These are phyloP conservation scores for Coemansia sp. DNA, from an alignment of 371 early-diverging fungal species.

Conservation along the genomic window DNA sequence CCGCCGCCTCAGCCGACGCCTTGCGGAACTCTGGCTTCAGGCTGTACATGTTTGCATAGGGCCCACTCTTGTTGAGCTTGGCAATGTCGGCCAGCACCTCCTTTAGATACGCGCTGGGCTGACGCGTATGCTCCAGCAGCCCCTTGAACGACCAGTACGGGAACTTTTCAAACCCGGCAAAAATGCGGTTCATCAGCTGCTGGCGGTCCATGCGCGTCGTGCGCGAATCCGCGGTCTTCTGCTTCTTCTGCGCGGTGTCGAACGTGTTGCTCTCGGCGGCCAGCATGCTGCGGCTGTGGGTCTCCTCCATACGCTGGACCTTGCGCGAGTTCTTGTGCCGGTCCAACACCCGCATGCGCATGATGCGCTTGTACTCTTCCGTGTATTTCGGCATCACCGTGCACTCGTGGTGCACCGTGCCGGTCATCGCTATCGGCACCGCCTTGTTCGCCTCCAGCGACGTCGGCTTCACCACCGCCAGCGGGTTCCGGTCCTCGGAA, in stretches of 20 bases:
- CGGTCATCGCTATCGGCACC: slow-evolving; percentile 58
- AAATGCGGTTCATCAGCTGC: slow-evolving; percentile 81
- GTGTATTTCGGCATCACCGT: slow-evolving; percentile 67
- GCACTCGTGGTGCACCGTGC: slow-evolving; percentile 83
- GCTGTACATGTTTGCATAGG: slow-evolving; percentile 78
- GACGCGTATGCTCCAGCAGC: slow-evolving; percentile 73
- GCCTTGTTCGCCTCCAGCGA: slow-evolving; percentile 49
- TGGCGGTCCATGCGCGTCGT: slow-evolving; percentile 81
- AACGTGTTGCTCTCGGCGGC: slow-evolving; percentile 58
- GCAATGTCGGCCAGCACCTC: slow-evolving; percentile 83
- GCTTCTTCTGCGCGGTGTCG: slow-evolving; percentile 41
- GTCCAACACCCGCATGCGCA: slow-evolving; percentile 64
- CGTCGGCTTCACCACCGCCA: slow-evolving; percentile 52
- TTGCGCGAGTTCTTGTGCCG: slow-evolving; percentile 32
- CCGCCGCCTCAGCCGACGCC: slow-evolving; percentile 53
- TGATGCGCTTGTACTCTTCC: slow-evolving; percentile 70
- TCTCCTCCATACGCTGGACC: slow-evolving; percentile 22
- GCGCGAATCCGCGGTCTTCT: slow-evolving; percentile 59
- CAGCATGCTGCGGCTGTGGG: slow-evolving; percentile 59
- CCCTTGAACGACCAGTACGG: slow-evolving; percentile 88
- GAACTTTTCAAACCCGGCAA: slow-evolving; percentile 75
- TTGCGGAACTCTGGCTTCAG: slow-evolving; percentile 79
- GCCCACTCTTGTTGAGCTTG: slow-evolving; percentile 79
- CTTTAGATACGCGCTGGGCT: slow-evolving; percentile 71
- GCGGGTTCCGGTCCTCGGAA: slow-evolving; percentile 57